Evolutionary conservation across 1,139 yeast genomes (phyloP), one percentile per base, ranked within the genome.

Genomic region (Kurtzmaniella quercitrusa): DNA sequence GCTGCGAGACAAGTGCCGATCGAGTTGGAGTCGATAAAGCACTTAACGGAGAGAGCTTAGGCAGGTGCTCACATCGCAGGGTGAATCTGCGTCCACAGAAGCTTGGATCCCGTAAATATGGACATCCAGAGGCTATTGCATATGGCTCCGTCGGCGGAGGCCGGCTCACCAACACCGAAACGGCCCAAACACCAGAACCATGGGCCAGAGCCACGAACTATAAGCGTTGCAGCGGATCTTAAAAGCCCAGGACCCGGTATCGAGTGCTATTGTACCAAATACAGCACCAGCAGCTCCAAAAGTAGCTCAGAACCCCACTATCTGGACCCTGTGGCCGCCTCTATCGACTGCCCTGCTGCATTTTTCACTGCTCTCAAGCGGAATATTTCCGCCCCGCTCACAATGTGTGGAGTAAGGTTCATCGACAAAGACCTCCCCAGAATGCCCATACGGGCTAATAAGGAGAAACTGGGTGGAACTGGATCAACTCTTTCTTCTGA

Each of bases 341-440:
- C 31, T 11, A 27, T 27, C 31, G 31, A 27, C 12, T 10, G 31
- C 14, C 31, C 31, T 5, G 12, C 14, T 4, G 31, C 31, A 6
- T 27, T 27, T 27, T 27, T 27, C 31, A 27, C 31, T 4, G 31
- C 14, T 5, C 31, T 48, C 31, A 34, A 40, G 17, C 37, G 27
- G 3, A 47, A 47, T 29, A 40, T 38, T 14, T 25, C 33, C 4
- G 37, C 29, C 2, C 37, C 44, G 9, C 19, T 46, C 11, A 34
- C 39, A 16, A 18, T 48, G 8, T 36, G 34, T 18, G 41, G 33
- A 24, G 25, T 48, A 6, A 34, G 37, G 16, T 47, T 48, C 37
- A 33, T 43, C 21, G 50, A 48, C 37, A 15, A 18, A 12, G 21
- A 31, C 8, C 40, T 48, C n/a, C 51, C 48, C 19, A 11, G 3